These are phyloP conservation scores for Solidago caesia DNA, from an alignment of 129 eudicot genomes.

Conservation along the genomic window DNA sequence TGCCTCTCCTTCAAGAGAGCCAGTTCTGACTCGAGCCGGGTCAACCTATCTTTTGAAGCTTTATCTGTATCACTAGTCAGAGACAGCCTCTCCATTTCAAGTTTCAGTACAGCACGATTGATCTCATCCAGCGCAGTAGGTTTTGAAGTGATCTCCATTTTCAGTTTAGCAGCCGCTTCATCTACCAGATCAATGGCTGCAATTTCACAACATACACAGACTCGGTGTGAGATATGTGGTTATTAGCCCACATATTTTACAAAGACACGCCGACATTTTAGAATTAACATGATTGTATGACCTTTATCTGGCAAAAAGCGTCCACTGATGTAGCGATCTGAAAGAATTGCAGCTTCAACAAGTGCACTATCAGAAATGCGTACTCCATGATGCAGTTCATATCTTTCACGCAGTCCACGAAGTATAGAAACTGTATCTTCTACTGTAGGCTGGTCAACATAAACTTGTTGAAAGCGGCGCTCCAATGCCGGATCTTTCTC, in stretches of 20 bases:
- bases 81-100: constrained; percentile 96
- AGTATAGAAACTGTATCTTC: constrained; percentile 91
- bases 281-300: background rate
- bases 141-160: constrained; percentile 98
- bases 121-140: constrained; percentile 99
- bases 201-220: constrained; percentile 22
- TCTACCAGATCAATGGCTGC: constrained; percentile 98
- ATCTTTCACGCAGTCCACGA: constrained; percentile 92
- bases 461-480: constrained; percentile 98
- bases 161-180: constrained; percentile 98
- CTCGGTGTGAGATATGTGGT: background rate
- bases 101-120: constrained; percentile 76
- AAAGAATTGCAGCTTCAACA: constrained; percentile 94
- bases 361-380: constrained; percentile 94
- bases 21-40: constrained; percentile 81
- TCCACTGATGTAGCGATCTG: constrained; percentile 96
- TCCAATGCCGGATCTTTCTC: constrained; percentile 98
- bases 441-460: constrained; percentile 94
- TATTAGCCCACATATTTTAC: too few relatives aligned
- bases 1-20: constrained; percentile 74
- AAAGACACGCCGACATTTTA: too few relatives aligned
- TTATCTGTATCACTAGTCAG: constrained; percentile 88
- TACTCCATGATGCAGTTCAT: constrained; percentile 96
- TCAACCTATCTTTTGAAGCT: constrained; percentile 89
- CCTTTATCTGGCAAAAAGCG: constrained; percentile 98